Conservation (phyloP, 345 rosid species). For the Hibiscus trionum region DNA sequence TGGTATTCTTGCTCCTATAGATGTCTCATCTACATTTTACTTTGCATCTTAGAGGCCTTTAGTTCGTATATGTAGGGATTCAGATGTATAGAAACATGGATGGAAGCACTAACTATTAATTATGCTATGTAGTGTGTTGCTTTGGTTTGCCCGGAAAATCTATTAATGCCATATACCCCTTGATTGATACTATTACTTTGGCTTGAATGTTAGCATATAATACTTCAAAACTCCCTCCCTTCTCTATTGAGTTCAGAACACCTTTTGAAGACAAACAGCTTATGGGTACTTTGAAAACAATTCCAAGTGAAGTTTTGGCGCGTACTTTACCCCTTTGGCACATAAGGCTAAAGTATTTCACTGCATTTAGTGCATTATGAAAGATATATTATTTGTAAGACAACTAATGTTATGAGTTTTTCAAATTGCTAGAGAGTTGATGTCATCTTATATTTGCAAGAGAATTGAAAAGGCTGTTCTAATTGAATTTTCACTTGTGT, state of each 20-base stretch:
- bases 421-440: neutral
- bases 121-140: neutral
- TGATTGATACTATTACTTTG: neutral
- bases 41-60: neutral
- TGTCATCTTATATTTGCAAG: neutral
- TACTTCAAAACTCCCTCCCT: neutral
- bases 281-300: neutral
- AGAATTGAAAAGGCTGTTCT: conserved; percentile 13
- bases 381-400: neutral
- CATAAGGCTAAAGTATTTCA: neutral
- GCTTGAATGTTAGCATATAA: neutral
- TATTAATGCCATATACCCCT: neutral
- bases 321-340: neutral
- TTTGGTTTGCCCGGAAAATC: neutral
- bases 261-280: neutral
- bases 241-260: neutral
- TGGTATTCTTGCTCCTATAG: conserved; percentile 1
- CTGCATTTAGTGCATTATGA: neutral
- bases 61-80: neutral
- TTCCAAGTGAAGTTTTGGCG: neutral
- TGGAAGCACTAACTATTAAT: neutral
- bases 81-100: neutral
- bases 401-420: neutral
- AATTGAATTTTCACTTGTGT: conserved; percentile 21
- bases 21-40: neutral